Percentiles rank a stretch among this genome's conserved stretches.
Conservation (phyloP, 495 filamentous ascomycete species). For the Chaetomidium leptoderma region DNA sequence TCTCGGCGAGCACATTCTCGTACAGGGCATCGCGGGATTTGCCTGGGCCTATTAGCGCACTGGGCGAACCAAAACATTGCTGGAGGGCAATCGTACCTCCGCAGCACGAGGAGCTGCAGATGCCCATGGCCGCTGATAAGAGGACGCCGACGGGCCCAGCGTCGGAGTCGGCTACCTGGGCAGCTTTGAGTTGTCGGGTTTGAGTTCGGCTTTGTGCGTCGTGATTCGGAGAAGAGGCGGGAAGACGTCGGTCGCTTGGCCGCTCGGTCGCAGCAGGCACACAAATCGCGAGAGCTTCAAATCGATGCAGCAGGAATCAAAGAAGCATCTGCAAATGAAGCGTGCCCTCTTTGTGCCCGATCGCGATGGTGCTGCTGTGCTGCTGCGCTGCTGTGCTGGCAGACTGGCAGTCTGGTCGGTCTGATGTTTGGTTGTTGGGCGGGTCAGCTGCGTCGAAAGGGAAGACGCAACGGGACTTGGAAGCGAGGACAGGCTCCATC, state of each 20-base stretch:
- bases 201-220: conserved; percentile 6
- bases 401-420: conserved; percentile 11
- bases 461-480: conserved; percentile 1
- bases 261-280: conserved; percentile 14
- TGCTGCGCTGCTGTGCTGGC: conserved; percentile 13
- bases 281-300: neutral
- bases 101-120: conserved; percentile 40
- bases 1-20: conserved; percentile 92
- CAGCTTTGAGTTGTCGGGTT: conserved; percentile 11
- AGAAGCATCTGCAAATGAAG: conserved; percentile 19
- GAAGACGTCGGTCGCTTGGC: neutral
- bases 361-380: conserved; percentile 14
- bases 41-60: conserved; percentile 44
- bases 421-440: conserved; percentile 23
- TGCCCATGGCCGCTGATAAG: conserved; percentile 37
- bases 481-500: neutral
- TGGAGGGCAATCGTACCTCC: conserved; percentile 28
- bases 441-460: conserved; percentile 16
- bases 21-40: conserved; percentile 91
- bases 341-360: conserved; percentile 7
- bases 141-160: conserved; percentile 13
- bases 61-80: neutral
- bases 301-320: conserved; percentile 18
- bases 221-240: neutral
- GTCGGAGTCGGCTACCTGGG: conserved; percentile 11